Evolutionary conservation across 352 stramenopile genomes (phyloP).

Genomic region (Globisporangium cederbergense): DNA sequence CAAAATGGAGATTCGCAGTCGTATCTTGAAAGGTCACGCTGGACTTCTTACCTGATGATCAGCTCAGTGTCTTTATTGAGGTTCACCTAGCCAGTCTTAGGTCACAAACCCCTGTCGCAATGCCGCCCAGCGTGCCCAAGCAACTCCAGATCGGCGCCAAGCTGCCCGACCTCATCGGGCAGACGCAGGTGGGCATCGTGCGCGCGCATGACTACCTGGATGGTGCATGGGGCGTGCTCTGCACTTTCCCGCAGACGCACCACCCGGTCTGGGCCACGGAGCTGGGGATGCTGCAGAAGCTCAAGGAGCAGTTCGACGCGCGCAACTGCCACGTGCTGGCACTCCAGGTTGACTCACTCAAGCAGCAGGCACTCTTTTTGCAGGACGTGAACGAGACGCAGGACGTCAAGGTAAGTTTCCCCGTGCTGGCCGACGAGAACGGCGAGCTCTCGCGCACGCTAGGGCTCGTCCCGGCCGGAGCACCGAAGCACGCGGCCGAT

Average conservation of each 20-base stretch:
- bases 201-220: slow-evolving; percentile 72
- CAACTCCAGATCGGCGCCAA: slow-evolving; percentile 65
- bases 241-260: slow-evolving; percentile 65
- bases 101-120: not conserved
- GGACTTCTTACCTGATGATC: not conserved
- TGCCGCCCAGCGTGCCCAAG: slow-evolving; percentile 26
- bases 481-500: slow-evolving; percentile 49
- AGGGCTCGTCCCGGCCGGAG: slow-evolving; percentile 39
- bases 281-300: slow-evolving; percentile 75
- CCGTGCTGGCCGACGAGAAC: slow-evolving; percentile 60
- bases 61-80: too few relatives aligned
- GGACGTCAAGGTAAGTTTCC: slow-evolving; percentile 72
- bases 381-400: slow-evolving; percentile 79
- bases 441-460: slow-evolving; percentile 61
- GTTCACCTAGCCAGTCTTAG: too few relatives aligned
- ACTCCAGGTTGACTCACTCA: slow-evolving; percentile 38
- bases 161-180: slow-evolving; percentile 66
- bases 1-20: not conserved
- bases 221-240: slow-evolving; percentile 63
- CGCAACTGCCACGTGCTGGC: slow-evolving; percentile 65
- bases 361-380: slow-evolving; percentile 52
- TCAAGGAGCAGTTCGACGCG: slow-evolving; percentile 75
- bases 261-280: slow-evolving; percentile 80
- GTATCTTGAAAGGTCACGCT: slow-evolving; percentile 20
- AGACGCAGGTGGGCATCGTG: slow-evolving; percentile 69